Evolutionary conservation across 2,329 filamentous ascomycete species (phyloP).

Genomic region (Sporothrix protearum): DNA sequence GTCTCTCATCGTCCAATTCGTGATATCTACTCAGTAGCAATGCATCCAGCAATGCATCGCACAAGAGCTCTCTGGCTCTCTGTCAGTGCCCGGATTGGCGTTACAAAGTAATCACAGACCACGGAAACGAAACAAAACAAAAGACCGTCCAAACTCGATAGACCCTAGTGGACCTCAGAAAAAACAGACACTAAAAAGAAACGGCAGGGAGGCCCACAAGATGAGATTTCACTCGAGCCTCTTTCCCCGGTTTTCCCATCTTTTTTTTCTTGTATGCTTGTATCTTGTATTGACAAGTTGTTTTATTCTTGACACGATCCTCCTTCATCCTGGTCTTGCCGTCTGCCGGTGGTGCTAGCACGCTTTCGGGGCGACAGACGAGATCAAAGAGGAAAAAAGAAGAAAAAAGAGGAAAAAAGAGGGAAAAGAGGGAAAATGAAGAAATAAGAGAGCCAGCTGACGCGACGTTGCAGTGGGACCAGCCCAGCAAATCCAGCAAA

Average conservation of each 20-base stretch:
- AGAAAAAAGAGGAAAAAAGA: not conserved
- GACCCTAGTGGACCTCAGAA: not conserved
- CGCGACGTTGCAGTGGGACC: slow-evolving; percentile 21
- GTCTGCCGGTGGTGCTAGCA: slow-evolving; percentile 12
- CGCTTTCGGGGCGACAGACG: slow-evolving; percentile 1
- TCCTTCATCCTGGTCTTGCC: not conserved
- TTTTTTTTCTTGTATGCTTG: not conserved
- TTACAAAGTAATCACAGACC: not conserved
- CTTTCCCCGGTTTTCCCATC: not conserved
- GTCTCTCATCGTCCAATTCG: not conserved
- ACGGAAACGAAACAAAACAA: not conserved
- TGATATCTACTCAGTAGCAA: not conserved
- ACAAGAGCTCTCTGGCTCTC: not conserved
- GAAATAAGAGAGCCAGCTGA: slow-evolving; percentile 14
- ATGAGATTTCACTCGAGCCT: not conserved
- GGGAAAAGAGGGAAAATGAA: not conserved
- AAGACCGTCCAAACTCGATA: not conserved
- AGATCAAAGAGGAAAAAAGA: not conserved
- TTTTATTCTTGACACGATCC: not conserved
- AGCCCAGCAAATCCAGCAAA: not conserved
- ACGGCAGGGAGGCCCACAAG: not conserved
- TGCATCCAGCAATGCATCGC: not conserved
- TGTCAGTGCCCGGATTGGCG: slow-evolving; percentile 5
- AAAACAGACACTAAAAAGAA: too few relatives aligned
- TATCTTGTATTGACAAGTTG: not conserved